Evolutionary conservation across 176 grass and related monocot species (phyloP), one percentile per base, ranked within the genome.

Genomic region (Eleusine coracana): DNA sequence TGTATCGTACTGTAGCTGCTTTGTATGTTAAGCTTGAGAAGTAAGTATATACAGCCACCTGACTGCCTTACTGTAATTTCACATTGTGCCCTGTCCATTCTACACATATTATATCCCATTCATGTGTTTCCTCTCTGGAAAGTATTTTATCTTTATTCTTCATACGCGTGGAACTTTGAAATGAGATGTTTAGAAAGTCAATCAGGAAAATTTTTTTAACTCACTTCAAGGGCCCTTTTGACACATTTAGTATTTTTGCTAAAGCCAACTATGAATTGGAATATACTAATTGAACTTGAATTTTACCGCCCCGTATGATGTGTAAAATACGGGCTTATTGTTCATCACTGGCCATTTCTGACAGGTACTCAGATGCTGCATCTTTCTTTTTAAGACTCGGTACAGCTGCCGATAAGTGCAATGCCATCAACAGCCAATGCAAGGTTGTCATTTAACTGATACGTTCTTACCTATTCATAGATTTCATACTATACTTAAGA

Each of bases 361-460:
- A 36, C 60, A 99, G 96, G 86, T 94, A 96, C 81, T 84, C 83
- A 11, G 96, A 96, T 90, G 96, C 93, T 49, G 93, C 96, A 48
- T 71, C 96, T 70, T 92, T 90, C 68, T 90, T 90, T 85, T 70
- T 99, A 84, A 91, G 87, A 82, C 90, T 89, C 66, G 96, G 96
- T 75, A 70, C 92, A 31, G 93, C 93, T 86, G 96, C 96, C 56
- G 96, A 99, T 87, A 96, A 99, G 73, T 94, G 91, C 80, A 92
- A 90, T 91, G 93, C 96, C n/a, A 70, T 89, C 27, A 92, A 99
- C 78, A 99, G 96, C 81, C 96, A 99, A 75, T 99, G 96, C 96
- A 99, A 99, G 91, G 96, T 98, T 75, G 34, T 80, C 23, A 83
- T 76, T 58, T 45, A 29, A 65, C 40, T 14, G 66, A 61, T 56